Base-by-base conservation (phyloP, 805 yeast genomes). In the Lachancea sp. region DNA sequence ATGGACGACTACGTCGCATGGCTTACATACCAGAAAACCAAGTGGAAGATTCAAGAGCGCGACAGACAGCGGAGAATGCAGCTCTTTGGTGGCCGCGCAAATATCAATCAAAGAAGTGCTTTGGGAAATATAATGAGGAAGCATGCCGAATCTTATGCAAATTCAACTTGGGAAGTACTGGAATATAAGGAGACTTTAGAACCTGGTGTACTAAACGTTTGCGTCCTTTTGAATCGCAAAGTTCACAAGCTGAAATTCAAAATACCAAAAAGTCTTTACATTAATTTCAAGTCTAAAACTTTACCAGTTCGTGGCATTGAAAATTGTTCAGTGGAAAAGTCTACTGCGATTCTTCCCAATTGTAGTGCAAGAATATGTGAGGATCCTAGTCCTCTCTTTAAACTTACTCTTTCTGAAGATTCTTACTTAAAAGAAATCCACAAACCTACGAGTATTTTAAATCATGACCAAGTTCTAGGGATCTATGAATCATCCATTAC, bases 91-190 rank as follows among this genome's bases (percentile, higher is more conserved):
- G 68, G 70, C 22, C 67, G 72, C 5, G 63, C 70, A 1, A 74
- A 68, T 20, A 57, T 77, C 2, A 65, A 79, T 2, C 75, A 70
- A 42, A 68, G 85, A 48, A 70, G 80, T 12, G 63, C 75, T 3
- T 79, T 90, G 32, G 83, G 88, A 7, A 74, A 74, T 16, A 72
- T 88, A 69, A 68, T 88, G 31, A 74, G 83, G 38, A 74, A 75
- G 37, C 92, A 84, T 52, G 95, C 95, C 0, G 95, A 83, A 55
- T 74, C 71, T 29, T 78, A 82, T 52, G 83, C 86, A 8, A 80
- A 80, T 6, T 70, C 85, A 0, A 74, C 79, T 23, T 92, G 99
- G 99, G 87, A 88, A 46, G 70, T 92, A 26, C 60, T 92, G 25
- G 88, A 87, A 50, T 78, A 85, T 52, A 74, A 74, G 45, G 52